Conservation (phyloP, 1,284 basidiomycete species). For the Grifola frondosa region DNA sequence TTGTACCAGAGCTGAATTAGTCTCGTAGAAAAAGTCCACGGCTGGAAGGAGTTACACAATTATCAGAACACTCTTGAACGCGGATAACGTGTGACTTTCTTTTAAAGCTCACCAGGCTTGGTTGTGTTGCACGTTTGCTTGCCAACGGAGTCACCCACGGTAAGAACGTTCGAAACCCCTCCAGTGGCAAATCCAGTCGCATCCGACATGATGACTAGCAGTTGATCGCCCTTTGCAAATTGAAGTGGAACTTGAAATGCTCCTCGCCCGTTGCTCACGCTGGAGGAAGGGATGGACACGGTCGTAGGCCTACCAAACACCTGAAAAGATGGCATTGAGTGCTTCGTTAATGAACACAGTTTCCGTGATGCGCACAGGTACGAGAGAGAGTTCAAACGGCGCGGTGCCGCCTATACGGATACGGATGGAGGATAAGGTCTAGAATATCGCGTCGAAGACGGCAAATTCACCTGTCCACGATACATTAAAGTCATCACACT, state of each 20-base stretch:
- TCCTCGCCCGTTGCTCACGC: constrained; percentile 55
- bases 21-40: constrained; percentile 48
- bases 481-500: constrained; percentile 60
- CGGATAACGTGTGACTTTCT: no score
- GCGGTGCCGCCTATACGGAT: constrained; percentile 51
- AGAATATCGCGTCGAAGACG: background rate
- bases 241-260: constrained; percentile 49
- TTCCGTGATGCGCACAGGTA: constrained; percentile 50
- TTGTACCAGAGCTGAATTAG: constrained; percentile 56
- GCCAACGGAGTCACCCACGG: constrained; percentile 44
- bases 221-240: constrained; percentile 37
- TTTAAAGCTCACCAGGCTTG: constrained; percentile 38
- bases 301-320: constrained; percentile 53
- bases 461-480: constrained; percentile 59
- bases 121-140: constrained; percentile 55
- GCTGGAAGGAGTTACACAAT: constrained; percentile 28
- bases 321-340: constrained; percentile 30
- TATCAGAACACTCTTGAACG: no score
- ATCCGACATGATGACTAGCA: constrained; percentile 72
- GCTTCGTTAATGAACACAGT: background rate
- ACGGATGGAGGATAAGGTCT: background rate
- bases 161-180: constrained; percentile 53
- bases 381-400: constrained; percentile 58
- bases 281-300: constrained; percentile 53
- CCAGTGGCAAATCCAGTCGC: constrained; percentile 65